Evolutionary conservation across 2,329 filamentous ascomycete species (phyloP).

Genomic region (Kalmusia sp.): DNA sequence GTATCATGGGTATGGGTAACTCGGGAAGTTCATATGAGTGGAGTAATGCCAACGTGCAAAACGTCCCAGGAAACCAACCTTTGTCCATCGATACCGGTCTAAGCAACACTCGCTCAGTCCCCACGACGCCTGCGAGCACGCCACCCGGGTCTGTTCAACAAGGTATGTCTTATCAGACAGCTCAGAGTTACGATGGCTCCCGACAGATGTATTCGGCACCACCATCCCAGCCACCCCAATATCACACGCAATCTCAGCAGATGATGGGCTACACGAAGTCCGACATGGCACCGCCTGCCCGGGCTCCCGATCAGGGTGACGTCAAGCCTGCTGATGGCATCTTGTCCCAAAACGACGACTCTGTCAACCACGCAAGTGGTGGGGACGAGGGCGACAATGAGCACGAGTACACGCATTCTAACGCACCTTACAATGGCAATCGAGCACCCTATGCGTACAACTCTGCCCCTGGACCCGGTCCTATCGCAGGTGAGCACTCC

Average conservation of each 20-base stretch:
- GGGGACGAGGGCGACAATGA: slow-evolving; percentile 77
- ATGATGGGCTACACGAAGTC: slow-evolving; percentile 81
- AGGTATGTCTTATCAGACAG: slow-evolving; percentile 77
- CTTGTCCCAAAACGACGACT: slow-evolving; percentile 54
- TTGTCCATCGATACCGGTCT: slow-evolving; percentile 83
- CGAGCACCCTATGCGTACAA: slow-evolving; percentile 80
- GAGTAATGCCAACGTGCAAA: slow-evolving; percentile 58
- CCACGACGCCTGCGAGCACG: slow-evolving; percentile 88
- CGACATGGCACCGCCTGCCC: slow-evolving; percentile 85
- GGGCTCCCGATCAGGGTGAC: slow-evolving; percentile 67
- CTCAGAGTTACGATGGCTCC: slow-evolving; percentile 76
- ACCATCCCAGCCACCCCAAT: slow-evolving; percentile 71
- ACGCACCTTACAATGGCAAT: slow-evolving; percentile 72
- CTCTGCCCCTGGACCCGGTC: slow-evolving; percentile 68
- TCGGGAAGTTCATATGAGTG: slow-evolving; percentile 82
- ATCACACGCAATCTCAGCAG: slow-evolving; percentile 65
- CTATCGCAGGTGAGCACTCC: slow-evolving; percentile 73
- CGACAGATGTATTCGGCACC: slow-evolving; percentile 80
- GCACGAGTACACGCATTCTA: slow-evolving; percentile 85
- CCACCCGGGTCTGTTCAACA: slow-evolving; percentile 83
- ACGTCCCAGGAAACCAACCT: slow-evolving; percentile 68
- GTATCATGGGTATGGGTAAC: slow-evolving; percentile 77
- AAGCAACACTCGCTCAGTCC: slow-evolving; percentile 83
- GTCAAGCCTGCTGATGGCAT: slow-evolving; percentile 71
- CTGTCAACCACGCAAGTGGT: slow-evolving; percentile 59